Conservation (phyloP, 2,329 filamentous ascomycete species). For the Fonsecaea pugnacius region DNA sequence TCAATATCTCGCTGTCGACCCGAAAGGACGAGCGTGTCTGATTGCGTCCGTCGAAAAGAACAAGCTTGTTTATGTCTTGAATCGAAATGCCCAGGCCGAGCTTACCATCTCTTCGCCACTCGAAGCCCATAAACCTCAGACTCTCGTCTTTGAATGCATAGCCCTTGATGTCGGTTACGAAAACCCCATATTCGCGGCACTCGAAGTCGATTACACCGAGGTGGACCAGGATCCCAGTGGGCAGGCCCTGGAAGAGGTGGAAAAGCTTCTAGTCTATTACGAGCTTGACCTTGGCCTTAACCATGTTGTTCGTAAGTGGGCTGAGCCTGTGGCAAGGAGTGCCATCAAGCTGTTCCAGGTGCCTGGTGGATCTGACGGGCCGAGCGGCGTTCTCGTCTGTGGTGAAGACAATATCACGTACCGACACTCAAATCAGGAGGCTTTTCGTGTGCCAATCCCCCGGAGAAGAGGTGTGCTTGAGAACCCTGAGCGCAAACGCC, state of each 20-base stretch:
- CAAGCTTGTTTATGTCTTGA: slow-evolving; percentile 98
- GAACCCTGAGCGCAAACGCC: slow-evolving; percentile 86
- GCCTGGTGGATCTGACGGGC: slow-evolving; percentile 88
- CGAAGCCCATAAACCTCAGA: slow-evolving; percentile 92
- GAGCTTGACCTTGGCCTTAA: slow-evolving; percentile 96
- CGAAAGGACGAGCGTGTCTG: slow-evolving; percentile 91
- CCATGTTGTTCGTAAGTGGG: slow-evolving; percentile 96
- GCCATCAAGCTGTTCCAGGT: slow-evolving; percentile 93
- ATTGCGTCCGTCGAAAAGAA: slow-evolving; percentile 97
- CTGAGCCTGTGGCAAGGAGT: slow-evolving; percentile 86
- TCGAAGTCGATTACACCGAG: slow-evolving; percentile 92
- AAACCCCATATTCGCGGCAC: slow-evolving; percentile 91
- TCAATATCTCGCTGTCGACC: slow-evolving; percentile 93
- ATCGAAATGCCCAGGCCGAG: slow-evolving; percentile 90
- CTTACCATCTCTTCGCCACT: slow-evolving; percentile 96
- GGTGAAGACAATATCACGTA: slow-evolving; percentile 95
- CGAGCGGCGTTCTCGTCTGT: slow-evolving; percentile 93
- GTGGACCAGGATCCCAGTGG: slow-evolving; percentile 89
- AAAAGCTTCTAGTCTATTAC: slow-evolving; percentile 95
- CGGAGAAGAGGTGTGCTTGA: slow-evolving; percentile 84
- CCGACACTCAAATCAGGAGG: slow-evolving; percentile 91
- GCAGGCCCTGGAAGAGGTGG: slow-evolving; percentile 76
- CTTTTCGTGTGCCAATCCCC: slow-evolving; percentile 86
- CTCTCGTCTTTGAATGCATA: slow-evolving; percentile 83
- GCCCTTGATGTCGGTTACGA: slow-evolving; percentile 95